phyloP scores from a whole-genome alignment of 108 stramenopile genomes.

The Skeletonema tropicum region DNA sequence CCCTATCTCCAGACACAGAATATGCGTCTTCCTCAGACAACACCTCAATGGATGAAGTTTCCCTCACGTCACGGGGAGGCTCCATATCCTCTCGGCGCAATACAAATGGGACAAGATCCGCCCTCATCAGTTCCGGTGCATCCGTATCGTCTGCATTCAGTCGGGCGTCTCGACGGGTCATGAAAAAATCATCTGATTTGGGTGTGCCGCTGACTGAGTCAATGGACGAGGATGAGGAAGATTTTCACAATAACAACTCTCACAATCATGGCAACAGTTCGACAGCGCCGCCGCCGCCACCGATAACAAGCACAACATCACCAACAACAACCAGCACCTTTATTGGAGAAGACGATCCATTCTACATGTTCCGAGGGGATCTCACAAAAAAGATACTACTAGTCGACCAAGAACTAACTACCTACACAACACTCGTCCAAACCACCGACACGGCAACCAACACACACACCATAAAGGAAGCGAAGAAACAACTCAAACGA shows the following conservation, averaged over 20 bases:
- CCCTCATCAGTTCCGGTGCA: conserved; percentile 5
- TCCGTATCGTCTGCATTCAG: conserved; percentile 34
- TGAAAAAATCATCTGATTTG: conserved; percentile 28
- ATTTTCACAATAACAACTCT: not conserved
- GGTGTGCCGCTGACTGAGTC: conserved; percentile 13
- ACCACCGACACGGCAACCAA: conserved; percentile 82
- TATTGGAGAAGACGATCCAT: conserved; percentile 66
- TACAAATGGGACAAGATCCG: not conserved
- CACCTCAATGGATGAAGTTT: conserved; percentile 21
- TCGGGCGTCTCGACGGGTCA: conserved; percentile 12
- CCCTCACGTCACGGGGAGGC: conserved; percentile 1
- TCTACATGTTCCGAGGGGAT: conserved; percentile 80
- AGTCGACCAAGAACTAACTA: conserved; percentile 63
- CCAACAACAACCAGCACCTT: conserved; percentile 4
- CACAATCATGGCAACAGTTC: not conserved
- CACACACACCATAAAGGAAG: conserved; percentile 65
- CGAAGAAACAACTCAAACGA: conserved; percentile 80
- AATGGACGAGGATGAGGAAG: conserved; percentile 6
- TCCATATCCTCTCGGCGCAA: conserved; percentile 6
- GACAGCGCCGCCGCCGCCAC: conserved; percentile 1
- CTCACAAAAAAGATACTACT: conserved; percentile 61
- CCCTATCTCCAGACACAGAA: conserved; percentile 3
- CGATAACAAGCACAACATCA: not conserved
- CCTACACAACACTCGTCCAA: conserved; percentile 62
- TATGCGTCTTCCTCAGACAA: conserved; percentile 16